Percentiles rank a stretch among this genome's conserved stretches.
These are phyloP conservation scores for Fusarium sp. DNA, from an alignment of 2,329 filamentous ascomycete species.

Conservation along the genomic window DNA sequence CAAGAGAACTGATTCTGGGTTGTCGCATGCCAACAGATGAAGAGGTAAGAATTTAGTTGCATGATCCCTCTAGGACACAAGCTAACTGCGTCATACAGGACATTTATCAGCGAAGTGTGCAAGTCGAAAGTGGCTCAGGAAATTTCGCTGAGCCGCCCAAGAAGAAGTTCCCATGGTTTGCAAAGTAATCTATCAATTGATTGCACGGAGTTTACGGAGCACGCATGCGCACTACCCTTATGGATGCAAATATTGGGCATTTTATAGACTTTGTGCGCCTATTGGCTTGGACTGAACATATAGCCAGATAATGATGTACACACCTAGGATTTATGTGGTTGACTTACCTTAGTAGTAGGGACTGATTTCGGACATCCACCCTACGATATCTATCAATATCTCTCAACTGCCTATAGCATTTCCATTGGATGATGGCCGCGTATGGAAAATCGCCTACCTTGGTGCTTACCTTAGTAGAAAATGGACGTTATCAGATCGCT, in stretches of 20 bases:
- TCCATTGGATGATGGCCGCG: not conserved
- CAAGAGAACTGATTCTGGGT: slow-evolving; percentile 80
- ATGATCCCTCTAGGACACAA: not conserved
- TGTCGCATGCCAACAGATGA: slow-evolving; percentile 85
- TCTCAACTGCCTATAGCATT: not conserved
- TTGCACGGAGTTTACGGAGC: slow-evolving; percentile 42
- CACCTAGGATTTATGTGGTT: slow-evolving; percentile 5
- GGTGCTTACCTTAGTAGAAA: not conserved
- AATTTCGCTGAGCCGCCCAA: slow-evolving; percentile 59
- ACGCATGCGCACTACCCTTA: slow-evolving; percentile 15
- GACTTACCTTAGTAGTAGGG: not conserved
- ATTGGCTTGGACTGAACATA: slow-evolving; percentile 17
- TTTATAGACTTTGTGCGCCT: slow-evolving; percentile 34
- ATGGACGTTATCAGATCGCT: not conserved
- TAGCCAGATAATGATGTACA: slow-evolving; percentile 5
- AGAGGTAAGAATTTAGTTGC: slow-evolving; percentile 71
- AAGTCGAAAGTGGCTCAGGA: slow-evolving; percentile 63
- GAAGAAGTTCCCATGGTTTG: slow-evolving; percentile 75
- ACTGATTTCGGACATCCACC: slow-evolving; percentile 20
- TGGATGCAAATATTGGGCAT: slow-evolving; percentile 23
- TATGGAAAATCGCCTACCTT: not conserved
- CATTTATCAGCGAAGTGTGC: slow-evolving; percentile 69
- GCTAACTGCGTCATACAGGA: slow-evolving; percentile 57
- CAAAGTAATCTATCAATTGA: slow-evolving; percentile 52
- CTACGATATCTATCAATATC: not conserved